Percentiles rank a stretch among this genome's conserved stretches.
phyloP scores from a whole-genome alignment of 768 basidiomycete genomes.

The Lactifluus rugatus region DNA sequence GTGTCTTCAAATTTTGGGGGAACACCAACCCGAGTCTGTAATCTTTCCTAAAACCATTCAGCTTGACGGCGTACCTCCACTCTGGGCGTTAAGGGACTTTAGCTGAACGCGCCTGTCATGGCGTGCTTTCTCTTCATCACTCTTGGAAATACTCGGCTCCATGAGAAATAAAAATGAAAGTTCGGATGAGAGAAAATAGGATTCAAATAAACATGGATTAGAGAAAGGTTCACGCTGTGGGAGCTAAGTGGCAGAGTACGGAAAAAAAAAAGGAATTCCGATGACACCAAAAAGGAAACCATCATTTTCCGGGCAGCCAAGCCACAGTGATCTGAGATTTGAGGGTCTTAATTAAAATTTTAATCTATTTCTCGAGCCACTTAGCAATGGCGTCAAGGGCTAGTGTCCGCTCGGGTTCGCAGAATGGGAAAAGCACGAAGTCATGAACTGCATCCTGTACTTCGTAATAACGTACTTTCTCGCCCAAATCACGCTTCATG shows the following conservation, averaged over 20 bases:
- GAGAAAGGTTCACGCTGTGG: background rate
- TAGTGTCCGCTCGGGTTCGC: slow-evolving; percentile 24
- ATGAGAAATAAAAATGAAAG: background rate
- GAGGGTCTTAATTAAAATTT: no score
- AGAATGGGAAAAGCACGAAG: slow-evolving; percentile 19
- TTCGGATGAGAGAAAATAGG: background rate
- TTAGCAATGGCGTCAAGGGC: slow-evolving; percentile 15
- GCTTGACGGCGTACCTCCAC: slow-evolving; percentile 24
- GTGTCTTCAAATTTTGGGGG: slow-evolving; percentile 38
- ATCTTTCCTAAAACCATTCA: slow-evolving; percentile 33
- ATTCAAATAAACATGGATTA: slow-evolving; percentile 4
- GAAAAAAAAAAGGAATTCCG: background rate
- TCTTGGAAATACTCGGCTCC: slow-evolving; percentile 24
- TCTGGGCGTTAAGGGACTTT: slow-evolving; percentile 46
- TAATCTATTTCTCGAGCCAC: slow-evolving; percentile 16
- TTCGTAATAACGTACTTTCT: slow-evolving; percentile 25
- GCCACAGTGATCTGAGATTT: no score
- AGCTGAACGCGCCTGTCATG: slow-evolving; percentile 48
- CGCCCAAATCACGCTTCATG: slow-evolving; percentile 28
- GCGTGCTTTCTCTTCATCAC: slow-evolving; percentile 44
- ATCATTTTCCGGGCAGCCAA: no score
- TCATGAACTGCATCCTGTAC: slow-evolving; percentile 26
- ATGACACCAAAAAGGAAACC: slow-evolving; percentile 14
- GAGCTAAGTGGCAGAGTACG: no score
- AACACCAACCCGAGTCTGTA: background rate